phyloP scores from a whole-genome alignment of 176 grass and related monocot species.

The Neostapfia colusana region DNA sequence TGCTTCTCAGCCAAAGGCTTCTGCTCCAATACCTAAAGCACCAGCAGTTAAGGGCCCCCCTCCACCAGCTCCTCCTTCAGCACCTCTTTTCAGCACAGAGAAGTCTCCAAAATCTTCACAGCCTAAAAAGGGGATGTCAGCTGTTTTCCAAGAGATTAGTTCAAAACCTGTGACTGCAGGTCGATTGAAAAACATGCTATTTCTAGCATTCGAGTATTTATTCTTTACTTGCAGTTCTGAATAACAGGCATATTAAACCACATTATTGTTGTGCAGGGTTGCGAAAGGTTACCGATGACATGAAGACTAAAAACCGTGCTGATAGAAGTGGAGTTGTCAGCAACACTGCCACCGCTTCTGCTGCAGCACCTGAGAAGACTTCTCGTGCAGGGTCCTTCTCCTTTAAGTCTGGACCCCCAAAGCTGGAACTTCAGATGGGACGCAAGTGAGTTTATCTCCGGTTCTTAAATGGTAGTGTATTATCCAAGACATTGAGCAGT shows the following conservation, averaged over 20 bases:
- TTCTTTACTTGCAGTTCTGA: conserved; percentile 1
- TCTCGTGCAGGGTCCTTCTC: conserved; percentile 60
- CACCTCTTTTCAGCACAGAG: conserved; percentile 64
- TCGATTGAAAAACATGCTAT: conserved; percentile 37
- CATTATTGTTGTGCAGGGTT: conserved; percentile 54
- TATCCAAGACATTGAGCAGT: not conserved
- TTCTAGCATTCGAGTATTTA: not conserved
- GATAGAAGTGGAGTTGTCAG: conserved; percentile 80
- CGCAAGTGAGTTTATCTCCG: conserved; percentile 67
- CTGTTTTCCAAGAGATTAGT: conserved; percentile 91
- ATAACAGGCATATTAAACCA: conserved; percentile 12
- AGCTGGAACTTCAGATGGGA: conserved; percentile 97
- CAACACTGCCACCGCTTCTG: conserved; percentile 24
- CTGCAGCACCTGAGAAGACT: conserved; percentile 55
- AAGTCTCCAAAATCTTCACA: conserved; percentile 49
- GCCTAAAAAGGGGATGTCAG: conserved; percentile 85
- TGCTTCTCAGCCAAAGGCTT: conserved; percentile 53
- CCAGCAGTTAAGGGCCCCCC: conserved; percentile 48
- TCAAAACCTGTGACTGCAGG: conserved; percentile 75
- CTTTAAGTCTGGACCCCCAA: conserved; percentile 68
- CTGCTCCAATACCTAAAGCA: conserved; percentile 59
- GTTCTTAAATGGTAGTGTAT: conserved; percentile 13
- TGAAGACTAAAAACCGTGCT: conserved; percentile 87
- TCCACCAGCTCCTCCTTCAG: conserved; percentile 66
- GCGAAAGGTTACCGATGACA: conserved; percentile 88